Conservation (phyloP, 208 protist genomes). For the Acanthamoeba royreba region DNA sequence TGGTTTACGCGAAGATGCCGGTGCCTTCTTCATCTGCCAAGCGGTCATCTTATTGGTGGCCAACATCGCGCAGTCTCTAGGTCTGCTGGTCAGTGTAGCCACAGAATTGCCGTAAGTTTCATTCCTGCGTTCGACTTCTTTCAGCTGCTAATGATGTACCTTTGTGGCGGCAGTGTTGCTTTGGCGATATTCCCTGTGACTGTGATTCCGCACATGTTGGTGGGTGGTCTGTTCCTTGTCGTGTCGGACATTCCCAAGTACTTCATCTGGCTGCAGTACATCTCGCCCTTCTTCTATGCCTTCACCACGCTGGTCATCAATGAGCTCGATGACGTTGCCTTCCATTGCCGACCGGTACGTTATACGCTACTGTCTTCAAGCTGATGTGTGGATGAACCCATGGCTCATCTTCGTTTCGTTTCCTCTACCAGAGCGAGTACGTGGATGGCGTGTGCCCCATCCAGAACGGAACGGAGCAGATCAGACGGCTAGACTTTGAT, state of each 20-base stretch:
- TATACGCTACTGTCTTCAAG: background rate
- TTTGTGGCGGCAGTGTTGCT: background rate
- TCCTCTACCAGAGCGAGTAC: background rate
- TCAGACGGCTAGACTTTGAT: background rate
- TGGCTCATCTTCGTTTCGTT: background rate
- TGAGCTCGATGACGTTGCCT: conserved; percentile 29
- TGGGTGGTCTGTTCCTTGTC: conserved; percentile 34
- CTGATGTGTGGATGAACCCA: too few species aligned
- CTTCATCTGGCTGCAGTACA: conserved; percentile 49
- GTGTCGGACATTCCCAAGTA: conserved; percentile 28
- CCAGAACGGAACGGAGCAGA: background rate
- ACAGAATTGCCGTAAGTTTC: background rate
- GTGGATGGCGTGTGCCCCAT: background rate
- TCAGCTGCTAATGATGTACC: background rate
- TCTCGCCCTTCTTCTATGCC: conserved; percentile 27
- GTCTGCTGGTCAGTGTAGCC: conserved; percentile 5
- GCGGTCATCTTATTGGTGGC: background rate
- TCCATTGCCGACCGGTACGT: background rate
- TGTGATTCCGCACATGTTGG: conserved; percentile 34
- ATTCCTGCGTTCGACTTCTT: background rate
- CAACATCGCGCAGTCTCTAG: conserved; percentile 43
- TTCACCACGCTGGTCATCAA: conserved; percentile 21
- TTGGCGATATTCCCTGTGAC: background rate
- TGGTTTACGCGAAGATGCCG: background rate
- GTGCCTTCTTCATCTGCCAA: conserved; percentile 13